Evolutionary conservation across 2,329 filamentous ascomycete genomes (phyloP), one percentile per base, ranked within the genome.

Genomic region (Nemania abortiva): DNA sequence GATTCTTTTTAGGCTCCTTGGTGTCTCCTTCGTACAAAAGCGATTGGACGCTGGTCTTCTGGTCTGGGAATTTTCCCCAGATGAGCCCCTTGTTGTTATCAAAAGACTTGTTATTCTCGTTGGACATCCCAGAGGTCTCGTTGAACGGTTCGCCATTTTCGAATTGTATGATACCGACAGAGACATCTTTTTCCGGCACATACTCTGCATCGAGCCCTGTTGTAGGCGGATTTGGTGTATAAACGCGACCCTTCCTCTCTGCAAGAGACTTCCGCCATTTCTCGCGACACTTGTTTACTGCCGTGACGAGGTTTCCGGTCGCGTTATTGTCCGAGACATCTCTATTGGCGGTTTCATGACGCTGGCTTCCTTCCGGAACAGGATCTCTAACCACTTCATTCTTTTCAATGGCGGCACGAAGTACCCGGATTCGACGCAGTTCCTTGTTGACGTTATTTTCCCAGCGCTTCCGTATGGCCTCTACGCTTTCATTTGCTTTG

Each of bases 21-120:
- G 3, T 31, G n/a, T 55, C 15, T 55, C 52, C 29, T 15, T 63
- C 29, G 2, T 55, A 11, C 1, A 75, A 49, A 7, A 75, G 22
- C 2, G 62, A 20, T 1, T 53, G 42, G 0, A 76, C 13, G 0
- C 22, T 68, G 1, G 58, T 71, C 53, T 75, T 73, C 52, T 76
- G 73, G 15, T 74, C 66, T 1, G 74, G 73, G 34, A 75, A 75
- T 2, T 56, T 66, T 10, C 72, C 72, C 37, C 37, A 42, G 11
- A 42, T 42, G 37, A 15, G 37, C 37, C 11, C 37, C 13, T 15
- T 42, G 6, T 34, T 34, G 31, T 10, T 10, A 34, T 34, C 10
- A 10, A 34, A 6, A 34, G 31, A 34, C 10, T 34, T 34, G 10
- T 6, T 10, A 10, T 10, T 34, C 31, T 34, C 10, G 31, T 34